Evolutionary conservation across 1,284 basidiomycete species (phyloP), one percentile per base, ranked within the genome.

Genomic region (Cutaneotrichosporon cyanovorans): DNA sequence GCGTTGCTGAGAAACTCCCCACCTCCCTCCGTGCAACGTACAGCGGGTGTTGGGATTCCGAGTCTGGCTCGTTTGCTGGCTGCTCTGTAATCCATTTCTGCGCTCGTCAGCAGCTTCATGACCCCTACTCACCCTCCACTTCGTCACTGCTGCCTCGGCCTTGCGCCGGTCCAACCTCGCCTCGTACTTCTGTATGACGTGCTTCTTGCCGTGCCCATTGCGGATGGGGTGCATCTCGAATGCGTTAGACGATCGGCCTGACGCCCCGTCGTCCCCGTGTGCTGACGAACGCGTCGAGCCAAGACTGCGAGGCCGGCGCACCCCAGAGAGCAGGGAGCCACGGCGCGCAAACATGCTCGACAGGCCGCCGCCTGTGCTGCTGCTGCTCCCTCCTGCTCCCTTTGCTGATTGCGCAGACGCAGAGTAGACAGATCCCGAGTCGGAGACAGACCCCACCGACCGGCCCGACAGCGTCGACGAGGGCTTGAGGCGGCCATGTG

Each of bases 11-110:
- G n/a, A n/a, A n/a, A n/a, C n/a, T n/a, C n/a, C n/a, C n/a, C n/a
- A n/a, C n/a, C n/a, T n/a, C n/a, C n/a, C n/a, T n/a, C n/a, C n/a
- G 30, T 31, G 30, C 30, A 31, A 15, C 8, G 30, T 34, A 34
- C 32, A 34, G 32, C 32, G 32, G 48, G 49, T 25, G 46, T 43
- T 8, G 42, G 16, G n/a, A n/a, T n/a, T n/a, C n/a, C n/a, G n/a
- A n/a, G 2, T 44, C 42, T 2, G 25, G 22, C 20, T 45, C 40
- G 16, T 39, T 47, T 0, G 53, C 25, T 1, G 64, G 59, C 42
- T 64, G 59, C 35, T 68, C 65, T 11, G 59, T 48, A 19, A 61
- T 57, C 65, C 65, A 67, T 59, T 60, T 60, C 66, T 68, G 47
- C 31, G n/a, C n/a, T n/a, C 12, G 21, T 25, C 12, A 35, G n/a